Conservation (phyloP, 2,329 filamentous ascomycete species). For the Chalaropsis ovoidea region DNA sequence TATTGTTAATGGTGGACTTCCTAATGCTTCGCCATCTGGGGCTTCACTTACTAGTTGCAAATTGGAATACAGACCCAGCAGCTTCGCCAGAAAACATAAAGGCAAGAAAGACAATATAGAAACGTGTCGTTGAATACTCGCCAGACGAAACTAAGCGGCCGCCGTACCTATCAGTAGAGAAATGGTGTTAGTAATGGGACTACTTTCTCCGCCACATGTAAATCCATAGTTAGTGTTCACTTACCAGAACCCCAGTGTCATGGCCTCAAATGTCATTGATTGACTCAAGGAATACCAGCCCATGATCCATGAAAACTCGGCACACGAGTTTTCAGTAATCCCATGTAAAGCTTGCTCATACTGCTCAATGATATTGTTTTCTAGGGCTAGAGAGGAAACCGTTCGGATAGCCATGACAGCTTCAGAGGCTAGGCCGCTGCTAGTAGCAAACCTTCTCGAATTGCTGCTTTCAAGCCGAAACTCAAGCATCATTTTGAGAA, state of each 20-base stretch:
- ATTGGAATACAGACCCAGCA: constrained; percentile 37
- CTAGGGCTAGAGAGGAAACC: constrained; percentile 41
- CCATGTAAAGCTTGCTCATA: constrained; percentile 32
- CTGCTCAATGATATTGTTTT: constrained; percentile 35
- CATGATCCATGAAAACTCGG: constrained; percentile 34
- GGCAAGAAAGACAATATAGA: constrained; percentile 44
- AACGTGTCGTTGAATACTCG: constrained; percentile 40
- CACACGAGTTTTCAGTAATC: constrained; percentile 31
- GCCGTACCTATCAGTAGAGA: constrained; percentile 32
- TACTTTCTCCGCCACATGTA: background rate
- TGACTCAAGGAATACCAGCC: constrained; percentile 36
- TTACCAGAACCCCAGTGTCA: constrained; percentile 36
- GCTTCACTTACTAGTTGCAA: constrained; percentile 35
- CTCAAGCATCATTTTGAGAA: constrained; percentile 41
- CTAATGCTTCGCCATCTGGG: background rate
- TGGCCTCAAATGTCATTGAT: constrained; percentile 34
- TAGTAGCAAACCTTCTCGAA: constrained; percentile 37
- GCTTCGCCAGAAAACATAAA: constrained; percentile 40
- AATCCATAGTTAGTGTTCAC: constrained; percentile 6
- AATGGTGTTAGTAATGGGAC: background rate
- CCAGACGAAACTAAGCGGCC: constrained; percentile 35
- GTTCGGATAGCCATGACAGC: constrained; percentile 42
- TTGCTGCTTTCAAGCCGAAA: constrained; percentile 39
- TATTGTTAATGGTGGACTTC: background rate
- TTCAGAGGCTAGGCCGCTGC: constrained; percentile 42